Percentiles rank a stretch among this genome's conserved stretches.
phyloP scores from a whole-genome alignment of 306 rosid genomes.

The Trifolium subterraneum region DNA sequence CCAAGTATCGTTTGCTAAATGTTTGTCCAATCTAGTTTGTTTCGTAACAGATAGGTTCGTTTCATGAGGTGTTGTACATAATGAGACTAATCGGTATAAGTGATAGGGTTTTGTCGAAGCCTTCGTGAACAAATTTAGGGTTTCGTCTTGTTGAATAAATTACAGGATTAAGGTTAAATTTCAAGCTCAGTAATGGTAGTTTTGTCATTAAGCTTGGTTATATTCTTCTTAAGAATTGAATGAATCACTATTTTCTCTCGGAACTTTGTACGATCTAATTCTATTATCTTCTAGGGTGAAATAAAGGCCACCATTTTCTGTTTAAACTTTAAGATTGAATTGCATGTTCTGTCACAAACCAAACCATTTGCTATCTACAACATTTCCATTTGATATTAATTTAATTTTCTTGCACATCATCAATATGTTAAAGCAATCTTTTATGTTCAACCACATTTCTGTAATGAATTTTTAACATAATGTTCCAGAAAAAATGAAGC shows the following conservation, averaged over 20 bases:
- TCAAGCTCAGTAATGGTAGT: not conserved
- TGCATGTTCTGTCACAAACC: conserved; percentile 1
- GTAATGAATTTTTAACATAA: conserved; percentile 37
- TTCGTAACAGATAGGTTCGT: conserved; percentile 16
- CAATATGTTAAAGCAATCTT: not conserved
- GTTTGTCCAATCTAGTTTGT: conserved; percentile 18
- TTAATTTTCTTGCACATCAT: too few species aligned
- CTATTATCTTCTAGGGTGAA: not conserved
- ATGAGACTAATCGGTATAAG: too few species aligned
- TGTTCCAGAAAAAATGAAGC: conserved; percentile 90
- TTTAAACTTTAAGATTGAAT: not conserved
- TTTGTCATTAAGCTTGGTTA: conserved; percentile 14
- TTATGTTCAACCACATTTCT: conserved; percentile 3
- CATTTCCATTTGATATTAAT: not conserved
- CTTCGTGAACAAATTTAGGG: not conserved
- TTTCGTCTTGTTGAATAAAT: not conserved
- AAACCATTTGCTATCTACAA: not conserved
- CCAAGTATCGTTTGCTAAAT: conserved; percentile 10
- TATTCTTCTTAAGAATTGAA: not conserved
- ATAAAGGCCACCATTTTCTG: not conserved
- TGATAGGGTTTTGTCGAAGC: not conserved
- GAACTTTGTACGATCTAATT: not conserved
- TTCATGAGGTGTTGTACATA: not conserved
- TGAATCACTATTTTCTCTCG: not conserved
- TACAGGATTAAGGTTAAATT: not conserved